Evolutionary conservation across 495 filamentous ascomycete genomes (phyloP).

Genomic region (Neurospora africana): DNA sequence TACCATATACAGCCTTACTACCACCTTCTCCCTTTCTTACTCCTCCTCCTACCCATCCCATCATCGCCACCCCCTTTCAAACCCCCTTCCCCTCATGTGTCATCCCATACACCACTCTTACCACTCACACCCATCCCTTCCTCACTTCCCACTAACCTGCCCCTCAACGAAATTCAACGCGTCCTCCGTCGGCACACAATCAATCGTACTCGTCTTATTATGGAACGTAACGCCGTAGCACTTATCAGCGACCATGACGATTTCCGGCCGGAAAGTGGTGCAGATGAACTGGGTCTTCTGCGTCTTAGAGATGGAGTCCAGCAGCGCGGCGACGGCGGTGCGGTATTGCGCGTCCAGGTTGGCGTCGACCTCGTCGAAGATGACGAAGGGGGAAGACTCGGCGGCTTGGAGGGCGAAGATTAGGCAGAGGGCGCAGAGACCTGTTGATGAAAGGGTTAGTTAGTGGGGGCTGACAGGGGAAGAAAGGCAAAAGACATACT

Average conservation of each 20-base stretch:
- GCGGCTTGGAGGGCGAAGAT: conserved; percentile 99
- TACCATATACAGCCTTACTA: not conserved
- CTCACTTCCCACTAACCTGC: conserved; percentile 25
- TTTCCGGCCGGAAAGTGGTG: conserved; percentile 96
- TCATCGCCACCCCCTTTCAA: too few species aligned
- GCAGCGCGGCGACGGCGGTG: conserved; percentile 81
- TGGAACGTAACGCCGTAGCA: conserved; percentile 94
- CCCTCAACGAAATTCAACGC: conserved; percentile 92
- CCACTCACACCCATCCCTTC: not conserved
- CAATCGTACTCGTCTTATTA: conserved; percentile 86
- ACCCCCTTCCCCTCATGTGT: too few species aligned
- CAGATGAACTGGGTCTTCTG: conserved; percentile 61
- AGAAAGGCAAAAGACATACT: conserved; percentile 44
- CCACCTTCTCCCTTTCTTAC: not conserved
- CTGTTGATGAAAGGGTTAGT: conserved; percentile 34
- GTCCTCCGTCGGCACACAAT: conserved; percentile 76
- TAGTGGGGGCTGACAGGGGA: not conserved
- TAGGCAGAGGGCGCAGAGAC: conserved; percentile 86
- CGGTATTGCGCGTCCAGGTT: conserved; percentile 97
- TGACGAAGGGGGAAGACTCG: conserved; percentile 94
- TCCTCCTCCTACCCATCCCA: too few species aligned
- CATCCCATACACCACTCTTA: not conserved
- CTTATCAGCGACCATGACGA: conserved; percentile 90
- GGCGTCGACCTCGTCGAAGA: conserved; percentile 98
- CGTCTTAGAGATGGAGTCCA: conserved; percentile 60